Evolutionary conservation across 495 filamentous ascomycete genomes (phyloP).

Genomic region (Chaetomium fimeti): DNA sequence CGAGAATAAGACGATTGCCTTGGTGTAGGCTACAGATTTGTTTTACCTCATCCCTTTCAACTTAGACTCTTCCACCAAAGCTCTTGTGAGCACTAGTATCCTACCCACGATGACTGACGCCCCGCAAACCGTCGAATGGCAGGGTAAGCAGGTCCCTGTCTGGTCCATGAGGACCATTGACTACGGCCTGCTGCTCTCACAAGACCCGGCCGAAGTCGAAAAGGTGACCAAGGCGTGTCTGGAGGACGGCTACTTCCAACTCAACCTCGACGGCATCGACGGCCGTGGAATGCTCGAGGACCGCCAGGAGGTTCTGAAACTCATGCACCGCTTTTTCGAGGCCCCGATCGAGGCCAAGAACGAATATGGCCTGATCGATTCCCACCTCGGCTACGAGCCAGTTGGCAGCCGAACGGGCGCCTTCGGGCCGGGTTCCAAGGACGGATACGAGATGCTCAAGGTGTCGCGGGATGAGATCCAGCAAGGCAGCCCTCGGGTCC

Average conservation of each 20-base stretch:
- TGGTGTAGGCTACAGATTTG: neutral
- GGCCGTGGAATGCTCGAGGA: constrained; percentile 48
- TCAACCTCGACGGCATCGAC: constrained; percentile 51
- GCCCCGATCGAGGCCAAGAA: constrained; percentile 51
- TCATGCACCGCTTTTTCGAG: constrained; percentile 55
- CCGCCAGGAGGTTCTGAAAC: constrained; percentile 48
- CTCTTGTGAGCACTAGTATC: constrained; percentile 7
- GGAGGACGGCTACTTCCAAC: constrained; percentile 56
- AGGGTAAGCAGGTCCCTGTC: constrained; percentile 52
- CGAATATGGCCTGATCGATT: constrained; percentile 47
- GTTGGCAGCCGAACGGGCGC: constrained; percentile 51
- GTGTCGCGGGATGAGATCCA: constrained; percentile 52
- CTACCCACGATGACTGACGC: constrained; percentile 46
- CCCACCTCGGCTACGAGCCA: constrained; percentile 53
- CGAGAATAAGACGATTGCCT: neutral
- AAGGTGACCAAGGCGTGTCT: constrained; percentile 51
- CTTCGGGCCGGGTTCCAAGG: constrained; percentile 46
- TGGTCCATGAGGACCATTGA: constrained; percentile 51
- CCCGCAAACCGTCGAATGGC: constrained; percentile 49
- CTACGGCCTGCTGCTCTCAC: constrained; percentile 48
- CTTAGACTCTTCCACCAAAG: neutral
- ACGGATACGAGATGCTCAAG: constrained; percentile 58
- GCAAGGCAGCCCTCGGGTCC: constrained; percentile 44
- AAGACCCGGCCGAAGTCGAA: constrained; percentile 49
- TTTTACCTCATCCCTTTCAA: neutral